Evolutionary conservation across 495 filamentous ascomycete species (phyloP).

Genomic region (Xylaria venustula): DNA sequence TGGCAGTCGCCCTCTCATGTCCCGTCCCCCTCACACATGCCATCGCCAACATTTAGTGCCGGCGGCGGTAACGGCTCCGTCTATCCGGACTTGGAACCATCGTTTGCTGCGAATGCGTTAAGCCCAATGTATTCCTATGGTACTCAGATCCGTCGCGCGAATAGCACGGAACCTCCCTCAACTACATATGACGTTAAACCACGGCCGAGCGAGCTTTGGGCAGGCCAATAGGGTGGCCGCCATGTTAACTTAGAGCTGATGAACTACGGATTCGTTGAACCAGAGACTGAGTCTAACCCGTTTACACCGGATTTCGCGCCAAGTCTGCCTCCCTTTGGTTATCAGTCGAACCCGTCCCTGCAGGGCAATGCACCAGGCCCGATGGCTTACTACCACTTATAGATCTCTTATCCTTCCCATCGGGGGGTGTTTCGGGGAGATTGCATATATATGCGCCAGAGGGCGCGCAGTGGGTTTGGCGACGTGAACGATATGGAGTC

Average conservation of each 20-base stretch:
- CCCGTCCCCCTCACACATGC: slow-evolving; percentile 67
- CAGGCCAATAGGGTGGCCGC: slow-evolving; percentile 27
- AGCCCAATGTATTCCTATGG: slow-evolving; percentile 64
- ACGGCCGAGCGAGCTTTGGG: slow-evolving; percentile 34
- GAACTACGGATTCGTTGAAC: slow-evolving; percentile 1
- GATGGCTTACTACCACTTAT: background rate
- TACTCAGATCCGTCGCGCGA: slow-evolving; percentile 63
- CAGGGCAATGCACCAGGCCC: background rate
- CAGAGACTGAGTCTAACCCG: background rate
- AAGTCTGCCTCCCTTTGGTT: background rate
- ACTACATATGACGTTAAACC: slow-evolving; percentile 63
- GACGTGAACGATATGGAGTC: background rate
- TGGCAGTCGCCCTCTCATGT: slow-evolving; percentile 70
- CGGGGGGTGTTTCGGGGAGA: background rate
- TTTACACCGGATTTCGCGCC: background rate
- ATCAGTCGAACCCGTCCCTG: background rate
- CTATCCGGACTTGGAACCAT: slow-evolving; percentile 67
- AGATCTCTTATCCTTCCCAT: background rate
- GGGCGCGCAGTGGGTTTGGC: background rate
- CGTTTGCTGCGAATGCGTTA: slow-evolving; percentile 54
- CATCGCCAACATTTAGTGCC: slow-evolving; percentile 62
- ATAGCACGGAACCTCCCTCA: slow-evolving; percentile 67
- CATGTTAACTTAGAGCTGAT: slow-evolving; percentile 9
- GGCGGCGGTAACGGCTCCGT: slow-evolving; percentile 55
- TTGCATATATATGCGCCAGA: background rate